Base-by-base conservation (phyloP, 2,329 filamentous ascomycete species). In the Leptographium radiaticola region DNA sequence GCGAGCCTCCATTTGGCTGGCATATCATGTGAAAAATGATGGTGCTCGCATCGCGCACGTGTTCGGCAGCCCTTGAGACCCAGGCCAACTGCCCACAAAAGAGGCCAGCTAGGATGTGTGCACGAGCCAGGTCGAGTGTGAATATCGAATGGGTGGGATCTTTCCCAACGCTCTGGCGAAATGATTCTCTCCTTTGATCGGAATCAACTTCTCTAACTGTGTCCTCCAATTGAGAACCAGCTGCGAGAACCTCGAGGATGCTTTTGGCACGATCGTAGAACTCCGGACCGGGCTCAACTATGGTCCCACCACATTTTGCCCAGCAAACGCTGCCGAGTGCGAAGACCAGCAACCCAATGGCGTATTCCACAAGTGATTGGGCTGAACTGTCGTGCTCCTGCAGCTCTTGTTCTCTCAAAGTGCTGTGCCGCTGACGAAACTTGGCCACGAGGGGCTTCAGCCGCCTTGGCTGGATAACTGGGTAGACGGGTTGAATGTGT, bases 51-150 rank as follows among this genome's bases (percentile, higher is more conserved):
- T 51, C 39, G 7, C 45, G 53, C 11, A 59, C 25, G 20, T 59
- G 54, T 15, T 30, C 10, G 9, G 56, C 44, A 6, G 58, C 58
- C 6, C 57, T 53, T 6, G 40, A 44, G 3, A 57, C 39, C 47
- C 52, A 55, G 3, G 53, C 53, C 18, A 59, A 30, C 51, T 60
- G 58, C 4, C 53, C 50, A n/a, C 58, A 60, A 12, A 55, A 55
- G 16, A 60, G 49, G 1, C 54, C 54, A 18, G 57, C 58, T 11
- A 60, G 49, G 5, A 60, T 53, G 36, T 60, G 53, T 11, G 53
- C 55, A 4, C 57, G 57, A 15, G 55, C 58, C 7, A 59, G 45
- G 12, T 59, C 53, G 1, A 59, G 44, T 13, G 25, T 39, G n/a
- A 16, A 45, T 16, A 20, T 25, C 25, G 25, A 5, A 5, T 25